Evolutionary conservation across 371 early-diverging fungal genomes (phyloP).

Genomic region (Haplosporangium sp.): DNA sequence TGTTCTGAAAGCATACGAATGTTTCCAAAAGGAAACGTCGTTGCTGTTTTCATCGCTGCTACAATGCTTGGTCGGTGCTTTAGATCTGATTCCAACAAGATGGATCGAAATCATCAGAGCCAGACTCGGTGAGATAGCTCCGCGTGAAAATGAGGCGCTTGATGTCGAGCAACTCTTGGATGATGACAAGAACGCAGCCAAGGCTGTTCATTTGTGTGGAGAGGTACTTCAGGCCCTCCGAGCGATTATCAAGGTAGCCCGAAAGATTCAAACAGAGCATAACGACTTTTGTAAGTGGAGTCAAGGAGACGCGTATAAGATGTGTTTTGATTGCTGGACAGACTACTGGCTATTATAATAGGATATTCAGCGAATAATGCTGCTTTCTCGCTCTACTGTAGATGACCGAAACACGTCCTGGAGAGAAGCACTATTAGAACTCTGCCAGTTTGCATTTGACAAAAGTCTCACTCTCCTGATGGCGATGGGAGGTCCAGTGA

Average conservation of each 20-base stretch:
- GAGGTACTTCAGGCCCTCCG: slow-evolving; percentile 18
- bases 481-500: slow-evolving; percentile 10
- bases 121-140: background rate
- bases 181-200: slow-evolving; percentile 1
- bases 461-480: slow-evolving; percentile 22
- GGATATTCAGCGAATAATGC: background rate
- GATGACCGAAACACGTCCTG: slow-evolving; percentile 27
- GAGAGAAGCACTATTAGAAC: slow-evolving; percentile 32
- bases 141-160: background rate
- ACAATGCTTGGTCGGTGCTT: slow-evolving; percentile 25
- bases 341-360: background rate
- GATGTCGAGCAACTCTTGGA: slow-evolving; percentile 1
- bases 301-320: too few relatives aligned
- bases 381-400: background rate
- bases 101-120: background rate
- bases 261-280: slow-evolving; percentile 17
- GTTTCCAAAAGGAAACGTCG: slow-evolving; percentile 36
- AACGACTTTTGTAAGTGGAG: slow-evolving; percentile 24
- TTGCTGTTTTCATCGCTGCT: slow-evolving; percentile 23
- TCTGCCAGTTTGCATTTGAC: slow-evolving; percentile 25
- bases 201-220: slow-evolving; percentile 30
- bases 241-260: slow-evolving; percentile 10
- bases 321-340: background rate
- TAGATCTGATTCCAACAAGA: background rate
- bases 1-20: slow-evolving; percentile 10